phyloP scores from a whole-genome alignment of 169 alveolate genomes.

The Plasmodium knowlesi region DNA sequence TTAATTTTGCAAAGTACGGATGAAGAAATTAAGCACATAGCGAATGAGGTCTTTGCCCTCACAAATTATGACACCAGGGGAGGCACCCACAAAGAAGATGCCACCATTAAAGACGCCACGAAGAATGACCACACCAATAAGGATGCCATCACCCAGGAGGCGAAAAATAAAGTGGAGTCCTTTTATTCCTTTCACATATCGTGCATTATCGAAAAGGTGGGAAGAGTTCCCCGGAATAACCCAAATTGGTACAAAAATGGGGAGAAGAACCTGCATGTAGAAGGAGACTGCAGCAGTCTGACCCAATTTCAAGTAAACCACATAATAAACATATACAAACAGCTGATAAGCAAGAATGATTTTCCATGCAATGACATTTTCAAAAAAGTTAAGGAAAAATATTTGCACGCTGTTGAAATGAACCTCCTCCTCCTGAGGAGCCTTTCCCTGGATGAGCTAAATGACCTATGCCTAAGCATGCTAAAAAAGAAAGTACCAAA shows the following conservation, averaged over 20 bases:
- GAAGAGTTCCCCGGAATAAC: neutral
- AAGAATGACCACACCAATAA: too few relatives aligned
- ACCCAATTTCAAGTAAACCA: constrained; percentile 1
- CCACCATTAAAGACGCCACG: too few relatives aligned
- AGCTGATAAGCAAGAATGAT: constrained; percentile 20
- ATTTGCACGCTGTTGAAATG: constrained; percentile 35
- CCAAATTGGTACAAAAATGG: neutral
- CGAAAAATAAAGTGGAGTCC: constrained; percentile 3
- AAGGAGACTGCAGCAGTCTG: neutral
- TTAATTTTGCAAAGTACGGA: constrained; percentile 42
- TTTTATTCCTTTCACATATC: constrained; percentile 24
- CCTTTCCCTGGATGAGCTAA: constrained; percentile 49
- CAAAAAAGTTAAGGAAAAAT: constrained; percentile 56
- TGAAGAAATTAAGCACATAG: constrained; percentile 55
- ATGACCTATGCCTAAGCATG: constrained; percentile 41
- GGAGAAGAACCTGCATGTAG: neutral
- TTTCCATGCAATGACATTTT: constrained; percentile 7
- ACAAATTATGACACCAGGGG: neutral
- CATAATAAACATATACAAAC: constrained; percentile 59
- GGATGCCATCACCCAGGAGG: neutral
- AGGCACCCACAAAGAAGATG: too few relatives aligned
- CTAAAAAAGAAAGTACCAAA: constrained; percentile 52
- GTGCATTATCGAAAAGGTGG: neutral
- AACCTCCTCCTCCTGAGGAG: constrained; percentile 13
- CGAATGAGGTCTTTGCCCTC: constrained; percentile 5